Evolutionary conservation across 2,329 filamentous ascomycete species (phyloP).

Genomic region (Aspergillus sp.): DNA sequence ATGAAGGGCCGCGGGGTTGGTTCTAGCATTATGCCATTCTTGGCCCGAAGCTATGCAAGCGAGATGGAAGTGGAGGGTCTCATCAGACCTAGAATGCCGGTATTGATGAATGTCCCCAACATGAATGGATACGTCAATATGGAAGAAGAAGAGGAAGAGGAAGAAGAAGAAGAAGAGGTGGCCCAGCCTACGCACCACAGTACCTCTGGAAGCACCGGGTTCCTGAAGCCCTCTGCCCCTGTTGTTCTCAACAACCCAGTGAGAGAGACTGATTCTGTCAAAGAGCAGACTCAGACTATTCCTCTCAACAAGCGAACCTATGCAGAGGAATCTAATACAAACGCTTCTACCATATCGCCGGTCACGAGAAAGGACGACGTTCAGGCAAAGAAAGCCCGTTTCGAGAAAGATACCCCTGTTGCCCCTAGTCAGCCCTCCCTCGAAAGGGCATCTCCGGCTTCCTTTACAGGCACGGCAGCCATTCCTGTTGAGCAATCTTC

Average conservation of each 20-base stretch:
- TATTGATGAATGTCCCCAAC: constrained; percentile 27
- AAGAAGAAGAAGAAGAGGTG: constrained; percentile 23
- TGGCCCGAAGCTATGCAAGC: constrained; percentile 61
- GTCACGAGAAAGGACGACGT: constrained; percentile 5
- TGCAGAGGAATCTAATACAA: constrained; percentile 16
- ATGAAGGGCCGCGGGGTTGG: constrained; percentile 58
- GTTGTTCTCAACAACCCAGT: constrained; percentile 8
- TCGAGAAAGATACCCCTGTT: constrained; percentile 14
- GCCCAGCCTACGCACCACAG: constrained; percentile 7
- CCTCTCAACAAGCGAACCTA: constrained; percentile 24
- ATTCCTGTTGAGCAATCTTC: constrained; percentile 7
- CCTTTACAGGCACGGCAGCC: constrained; percentile 12
- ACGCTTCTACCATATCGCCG: constrained; percentile 1
- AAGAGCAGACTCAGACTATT: constrained; percentile 3
- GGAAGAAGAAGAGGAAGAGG: constrained; percentile 24
- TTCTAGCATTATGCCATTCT: constrained; percentile 74
- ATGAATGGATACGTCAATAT: constrained; percentile 21
- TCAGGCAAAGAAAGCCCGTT: constrained; percentile 28
- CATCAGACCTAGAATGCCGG: constrained; percentile 49
- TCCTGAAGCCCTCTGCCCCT: constrained; percentile 17
- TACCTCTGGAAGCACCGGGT: constrained; percentile 14
- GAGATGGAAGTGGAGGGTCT: constrained; percentile 68
- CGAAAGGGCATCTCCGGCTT: constrained; percentile 8
- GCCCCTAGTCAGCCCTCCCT: constrained; percentile 6
- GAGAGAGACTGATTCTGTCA: constrained; percentile 8